Evolutionary conservation across 164 flowering plant species (phyloP).

Genomic region (Hamamelis virginiana): DNA sequence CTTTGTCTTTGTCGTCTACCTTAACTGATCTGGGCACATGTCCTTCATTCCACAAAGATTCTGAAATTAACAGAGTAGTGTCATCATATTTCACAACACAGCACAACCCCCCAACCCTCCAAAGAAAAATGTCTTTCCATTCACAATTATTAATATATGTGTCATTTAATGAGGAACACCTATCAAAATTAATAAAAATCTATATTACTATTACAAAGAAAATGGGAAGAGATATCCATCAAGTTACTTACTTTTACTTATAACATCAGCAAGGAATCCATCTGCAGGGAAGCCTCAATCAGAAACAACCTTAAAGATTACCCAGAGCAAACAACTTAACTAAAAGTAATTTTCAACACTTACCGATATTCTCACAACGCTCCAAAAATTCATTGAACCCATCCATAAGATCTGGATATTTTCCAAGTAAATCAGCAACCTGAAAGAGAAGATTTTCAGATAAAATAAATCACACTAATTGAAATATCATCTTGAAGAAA

Average conservation of each 20-base stretch:
- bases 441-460: constrained; percentile 22
- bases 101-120: too few species aligned
- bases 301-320: constrained; percentile 13
- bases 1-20: constrained; percentile 59
- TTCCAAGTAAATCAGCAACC: constrained; percentile 67
- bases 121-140: not conserved
- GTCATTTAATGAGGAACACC: not conserved
- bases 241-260: constrained; percentile 57
- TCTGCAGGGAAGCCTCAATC: constrained; percentile 40
- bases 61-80: constrained; percentile 28
- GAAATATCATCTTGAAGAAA: not conserved
- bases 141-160: too few species aligned
- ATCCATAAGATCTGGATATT: constrained; percentile 62
- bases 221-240: not conserved
- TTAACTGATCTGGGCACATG: constrained; percentile 37
- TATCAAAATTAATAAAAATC: not conserved
- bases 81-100: not conserved
- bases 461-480: not conserved
- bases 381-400: constrained; percentile 65
- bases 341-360: not conserved
- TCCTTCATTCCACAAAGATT: constrained; percentile 45
- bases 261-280: constrained; percentile 67
- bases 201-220: not conserved
- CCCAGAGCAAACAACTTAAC: not conserved
- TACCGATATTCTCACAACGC: constrained; percentile 66